These are phyloP conservation scores for Shiraia bambusicola DNA, from an alignment of 2,329 filamentous ascomycete genomes.

Conservation along the genomic window DNA sequence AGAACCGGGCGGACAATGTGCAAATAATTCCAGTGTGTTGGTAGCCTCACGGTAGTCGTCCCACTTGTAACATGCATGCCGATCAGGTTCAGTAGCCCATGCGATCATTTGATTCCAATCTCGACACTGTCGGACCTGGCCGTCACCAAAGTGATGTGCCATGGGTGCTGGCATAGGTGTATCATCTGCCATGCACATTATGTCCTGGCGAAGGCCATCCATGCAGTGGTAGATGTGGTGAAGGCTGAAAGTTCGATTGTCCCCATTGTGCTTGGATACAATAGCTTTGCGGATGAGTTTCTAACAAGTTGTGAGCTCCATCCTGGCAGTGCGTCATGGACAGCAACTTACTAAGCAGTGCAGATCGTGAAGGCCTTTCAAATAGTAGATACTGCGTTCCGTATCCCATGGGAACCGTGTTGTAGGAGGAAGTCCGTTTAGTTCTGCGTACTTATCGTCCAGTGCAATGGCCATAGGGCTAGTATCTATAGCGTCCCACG, in stretches of 20 bases:
- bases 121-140: constrained; percentile 34
- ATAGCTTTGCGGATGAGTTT: constrained; percentile 41
- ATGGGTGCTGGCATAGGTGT: constrained; percentile 37
- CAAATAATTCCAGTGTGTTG: constrained; percentile 41
- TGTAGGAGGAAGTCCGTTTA: constrained; percentile 26
- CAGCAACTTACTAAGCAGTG: constrained; percentile 33
- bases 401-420: constrained; percentile 41
- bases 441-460: constrained; percentile 27
- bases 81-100: constrained; percentile 36
- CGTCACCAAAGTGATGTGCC: constrained; percentile 28
- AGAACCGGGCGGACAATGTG: constrained; percentile 33
- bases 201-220: constrained; percentile 37
- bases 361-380: constrained; percentile 39
- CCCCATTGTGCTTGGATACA: constrained; percentile 28
- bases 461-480: constrained; percentile 37
- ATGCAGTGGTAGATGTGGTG: constrained; percentile 38
- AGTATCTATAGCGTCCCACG: constrained; percentile 40
- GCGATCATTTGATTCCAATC: constrained; percentile 36
- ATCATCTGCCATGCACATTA: constrained; percentile 40
- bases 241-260: constrained; percentile 25
- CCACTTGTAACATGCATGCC: constrained; percentile 36
- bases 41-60: constrained; percentile 41
- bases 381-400: constrained; percentile 38
- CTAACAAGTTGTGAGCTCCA: constrained; percentile 12
- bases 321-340: neutral